Base-by-base conservation (phyloP, 2,329 filamentous ascomycete genomes). In the Ophiostoma ips region DNA sequence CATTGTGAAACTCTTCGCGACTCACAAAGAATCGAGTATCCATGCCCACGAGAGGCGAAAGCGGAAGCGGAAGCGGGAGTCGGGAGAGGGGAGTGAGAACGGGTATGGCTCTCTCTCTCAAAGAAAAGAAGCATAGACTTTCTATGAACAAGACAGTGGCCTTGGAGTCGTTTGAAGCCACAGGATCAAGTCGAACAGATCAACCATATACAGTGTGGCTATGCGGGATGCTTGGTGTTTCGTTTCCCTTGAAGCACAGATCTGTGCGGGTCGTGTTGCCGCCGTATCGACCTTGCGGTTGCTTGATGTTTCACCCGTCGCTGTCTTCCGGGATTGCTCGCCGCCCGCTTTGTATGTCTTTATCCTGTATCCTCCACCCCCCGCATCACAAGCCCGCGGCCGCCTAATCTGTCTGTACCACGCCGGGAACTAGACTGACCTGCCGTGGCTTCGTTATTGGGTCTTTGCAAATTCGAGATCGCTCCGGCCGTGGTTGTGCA, bases 1-100 rank as follows among this genome's bases (percentile, higher is more conserved):
- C 70, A 71, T 71, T 75, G 62, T 80, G 78, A 60, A 83, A 68
- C 66, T 82, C 78, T 69, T 83, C 79, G 61, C 77, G 75, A 58
- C 71, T 71, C 57, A 73, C 68, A 44, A 71, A 62, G 60, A 78
- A 79, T 58, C 77, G 75, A 56, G 73, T 66, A 75, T 83, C 79
- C 79, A 83, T 83, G 57, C 74, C 76, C 65, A 58, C 54, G 50
- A 21, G 35, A 46, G 43, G 16, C 43, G 24, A 9, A 11, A 15
- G 31, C 9, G 31, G 31, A n/a, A n/a, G 31, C 3, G 9, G 10
- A 4, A n/a, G 24, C 3, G 40, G 35, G n/a, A 37, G 18, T n/a
- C 35, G 35, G 13, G 21, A n/a, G 38, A 28, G 3, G 21, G 19
- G 19, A 21, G 19, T 7, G 19, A n/a, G 38, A 19, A 19, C 13